Conservation (phyloP, 495 filamentous ascomycete genomes). For the Daldinia bambusicola region DNA sequence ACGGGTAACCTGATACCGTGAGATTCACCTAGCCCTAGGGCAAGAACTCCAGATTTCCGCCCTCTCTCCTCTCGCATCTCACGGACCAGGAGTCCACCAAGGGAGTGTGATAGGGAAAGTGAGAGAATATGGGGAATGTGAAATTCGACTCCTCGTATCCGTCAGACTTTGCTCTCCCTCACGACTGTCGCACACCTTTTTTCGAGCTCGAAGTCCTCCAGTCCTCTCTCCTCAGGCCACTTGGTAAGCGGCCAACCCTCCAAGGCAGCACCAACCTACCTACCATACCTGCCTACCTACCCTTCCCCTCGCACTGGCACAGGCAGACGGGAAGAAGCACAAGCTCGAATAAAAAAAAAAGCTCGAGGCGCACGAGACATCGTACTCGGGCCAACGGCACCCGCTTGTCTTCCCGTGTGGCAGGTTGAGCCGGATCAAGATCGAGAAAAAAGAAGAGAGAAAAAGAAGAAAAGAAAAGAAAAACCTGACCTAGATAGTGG, state of each 20-base stretch:
- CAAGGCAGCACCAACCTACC: background rate
- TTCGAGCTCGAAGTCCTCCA: conserved; percentile 8
- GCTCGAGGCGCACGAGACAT: conserved; percentile 8
- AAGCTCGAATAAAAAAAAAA: background rate
- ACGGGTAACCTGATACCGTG: background rate
- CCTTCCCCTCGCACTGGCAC: background rate
- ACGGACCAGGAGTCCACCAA: background rate
- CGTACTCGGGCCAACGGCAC: conserved; percentile 19
- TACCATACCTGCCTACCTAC: too few relatives aligned
- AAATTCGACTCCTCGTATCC: conserved; percentile 23
- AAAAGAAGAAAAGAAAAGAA: background rate
- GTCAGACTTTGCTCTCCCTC: conserved; percentile 1
- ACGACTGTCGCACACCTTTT: conserved; percentile 21
- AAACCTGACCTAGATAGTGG: too few relatives aligned
- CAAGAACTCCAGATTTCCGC: conserved; percentile 1
- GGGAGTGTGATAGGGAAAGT: background rate
- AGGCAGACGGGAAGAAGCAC: conserved; percentile 8
- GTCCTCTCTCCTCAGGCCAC: background rate
- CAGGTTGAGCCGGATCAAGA: conserved; percentile 21
- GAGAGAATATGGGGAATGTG: background rate
- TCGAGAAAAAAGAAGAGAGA: background rate
- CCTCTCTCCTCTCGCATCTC: background rate
- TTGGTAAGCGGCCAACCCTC: conserved; percentile 9
- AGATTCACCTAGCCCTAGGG: background rate
- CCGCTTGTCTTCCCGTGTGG: background rate